Conservation (phyloP, 495 filamentous ascomycete genomes). For the Talaromyces proteolyticus region DNA sequence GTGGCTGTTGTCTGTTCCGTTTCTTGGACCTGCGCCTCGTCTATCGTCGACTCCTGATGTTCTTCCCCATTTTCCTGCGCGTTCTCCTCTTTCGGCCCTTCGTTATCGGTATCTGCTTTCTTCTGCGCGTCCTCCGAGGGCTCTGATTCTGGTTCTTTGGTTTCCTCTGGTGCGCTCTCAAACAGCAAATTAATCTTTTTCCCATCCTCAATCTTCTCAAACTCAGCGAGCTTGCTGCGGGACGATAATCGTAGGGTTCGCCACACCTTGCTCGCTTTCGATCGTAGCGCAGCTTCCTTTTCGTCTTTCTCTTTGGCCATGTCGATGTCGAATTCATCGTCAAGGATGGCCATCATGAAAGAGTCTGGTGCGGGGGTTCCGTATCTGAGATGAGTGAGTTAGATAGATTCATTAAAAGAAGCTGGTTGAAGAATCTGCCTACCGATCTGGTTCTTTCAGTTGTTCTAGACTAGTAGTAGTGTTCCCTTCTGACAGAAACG, state of each 20-base stretch:
- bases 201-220: conserved; percentile 82
- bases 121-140: conserved; percentile 6
- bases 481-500: conserved; percentile 65
- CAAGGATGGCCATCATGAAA: conserved; percentile 55
- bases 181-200: conserved; percentile 58
- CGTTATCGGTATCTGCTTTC: conserved; percentile 5
- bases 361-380: conserved; percentile 48
- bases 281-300: conserved; percentile 55
- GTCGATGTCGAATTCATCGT: conserved; percentile 76
- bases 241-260: conserved; percentile 73
- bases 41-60: no score
- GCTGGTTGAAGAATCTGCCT: conserved; percentile 7
- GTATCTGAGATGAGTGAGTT: conserved; percentile 25
- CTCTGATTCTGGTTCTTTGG: conserved; percentile 11
- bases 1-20: neutral
- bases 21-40: neutral
- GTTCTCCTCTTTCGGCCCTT: conserved; percentile 1
- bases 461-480: conserved; percentile 47
- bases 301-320: conserved; percentile 67
- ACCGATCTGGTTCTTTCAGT: conserved; percentile 54
- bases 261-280: conserved; percentile 85
- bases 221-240: conserved; percentile 61
- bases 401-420: neutral
- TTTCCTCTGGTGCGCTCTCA: conserved; percentile 21
- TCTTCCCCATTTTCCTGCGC: neutral